Base-by-base conservation (phyloP, 2,329 filamentous ascomycete species). In the Dactylellina sp. region DNA sequence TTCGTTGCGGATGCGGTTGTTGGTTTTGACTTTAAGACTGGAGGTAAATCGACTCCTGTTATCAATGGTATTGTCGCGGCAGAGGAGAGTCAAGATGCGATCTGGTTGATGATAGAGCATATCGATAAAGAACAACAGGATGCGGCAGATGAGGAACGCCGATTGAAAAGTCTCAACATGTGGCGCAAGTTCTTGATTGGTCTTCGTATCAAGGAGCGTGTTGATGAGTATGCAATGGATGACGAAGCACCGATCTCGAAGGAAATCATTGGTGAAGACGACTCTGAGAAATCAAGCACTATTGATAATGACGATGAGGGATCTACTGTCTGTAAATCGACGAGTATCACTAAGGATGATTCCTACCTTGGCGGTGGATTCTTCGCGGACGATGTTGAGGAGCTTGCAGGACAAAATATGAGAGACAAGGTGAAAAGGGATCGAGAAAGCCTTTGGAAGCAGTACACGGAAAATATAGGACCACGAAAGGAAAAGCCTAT, bases 21-120 rank as follows among this genome's bases (percentile, higher is more conserved):
- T 0, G 94, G 94, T 0, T 99, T 98, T 79, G 85, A 89, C 39
- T 99, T 98, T 82, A 89, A 88, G 79, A 46, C 50, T 4, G 93
- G 93, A 0, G 87, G 92, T 1, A 89, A 92, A 64, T 94, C 94
- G 14, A 97, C 92, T 1, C 93, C 95, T 0, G 86, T 97, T 1
- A 82, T 95, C 1, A 86, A 87, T 39, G 95, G 95, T 1, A 86
- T 90, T 0, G 88, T 99, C 0, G 88, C 96, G 0, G 89, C 93
- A 16, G 88, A 90, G 77, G 84, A 88, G 55, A 86, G 88, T 37
- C 80, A 82, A 40, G 82, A 84, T 61, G 84, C 82, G 28, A 77
- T 80, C 1, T 82, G 85, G 77, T 83, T 84, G 20, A 80, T 75
- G 63, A 70, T 75, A 20, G 49, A 63, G 9, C 42, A 68, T 32